phyloP scores from a whole-genome alignment of 176 grass and related monocot genomes.

The Otatea glauca region DNA sequence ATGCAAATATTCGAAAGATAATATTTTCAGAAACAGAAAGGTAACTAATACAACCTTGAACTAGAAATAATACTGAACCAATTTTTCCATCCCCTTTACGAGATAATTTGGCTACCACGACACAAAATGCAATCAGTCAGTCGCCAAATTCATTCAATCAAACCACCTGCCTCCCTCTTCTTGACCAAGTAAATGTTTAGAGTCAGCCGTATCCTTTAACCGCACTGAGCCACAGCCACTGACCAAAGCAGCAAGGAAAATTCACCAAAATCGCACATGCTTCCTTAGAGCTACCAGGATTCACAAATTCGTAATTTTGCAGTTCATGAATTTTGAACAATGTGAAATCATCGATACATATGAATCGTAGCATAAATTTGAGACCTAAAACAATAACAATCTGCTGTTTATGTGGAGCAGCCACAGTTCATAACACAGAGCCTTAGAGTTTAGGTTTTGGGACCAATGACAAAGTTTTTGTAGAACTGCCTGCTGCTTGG shows the following conservation, averaged over 20 bases:
- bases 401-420: not conserved
- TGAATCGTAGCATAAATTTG: slow-evolving; percentile 32
- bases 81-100: not conserved
- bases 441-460: slow-evolving; percentile 50
- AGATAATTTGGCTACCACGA: not conserved
- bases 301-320: not conserved
- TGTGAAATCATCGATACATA: not conserved
- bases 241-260: not conserved
- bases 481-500: not conserved
- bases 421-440: not conserved
- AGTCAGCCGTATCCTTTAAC: not conserved
- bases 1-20: not conserved
- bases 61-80: not conserved
- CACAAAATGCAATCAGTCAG: not conserved
- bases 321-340: not conserved
- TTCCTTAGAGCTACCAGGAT: not conserved
- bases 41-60: not conserved
- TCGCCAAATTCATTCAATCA: not conserved
- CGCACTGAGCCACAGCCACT: not conserved
- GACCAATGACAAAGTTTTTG: not conserved
- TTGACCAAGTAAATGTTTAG: not conserved
- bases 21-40: not conserved
- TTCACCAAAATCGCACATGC: not conserved
- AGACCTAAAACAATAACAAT: slow-evolving; percentile 20
- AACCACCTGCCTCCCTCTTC: not conserved